phyloP scores from a whole-genome alignment of 345 rosid genomes.

The Eutrema heterophyllum region DNA sequence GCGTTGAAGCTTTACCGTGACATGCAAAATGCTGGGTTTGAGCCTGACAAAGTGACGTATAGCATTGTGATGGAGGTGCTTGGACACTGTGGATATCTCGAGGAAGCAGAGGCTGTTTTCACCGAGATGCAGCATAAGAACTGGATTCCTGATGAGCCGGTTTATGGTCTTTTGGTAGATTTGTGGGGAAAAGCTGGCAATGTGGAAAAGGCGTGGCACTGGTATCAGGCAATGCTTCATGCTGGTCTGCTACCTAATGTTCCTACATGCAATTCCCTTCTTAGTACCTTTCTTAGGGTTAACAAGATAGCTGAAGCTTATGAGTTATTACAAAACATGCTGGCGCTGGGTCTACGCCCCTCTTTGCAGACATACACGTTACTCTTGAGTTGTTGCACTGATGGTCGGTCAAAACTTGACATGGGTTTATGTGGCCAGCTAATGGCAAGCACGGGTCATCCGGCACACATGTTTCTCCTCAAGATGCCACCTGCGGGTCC shows the following conservation, averaged over 20 bases:
- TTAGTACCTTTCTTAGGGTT: conserved; percentile 78
- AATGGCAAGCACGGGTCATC: conserved; percentile 78
- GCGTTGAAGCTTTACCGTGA: conserved; percentile 75
- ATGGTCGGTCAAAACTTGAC: conserved; percentile 58
- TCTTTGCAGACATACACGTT: conserved; percentile 84
- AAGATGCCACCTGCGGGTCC: conserved; percentile 82
- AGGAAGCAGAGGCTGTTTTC: conserved; percentile 83
- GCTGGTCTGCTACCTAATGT: conserved; percentile 86
- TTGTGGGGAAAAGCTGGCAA: conserved; percentile 94
- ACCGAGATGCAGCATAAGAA: conserved; percentile 68
- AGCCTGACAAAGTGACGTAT: conserved; percentile 89
- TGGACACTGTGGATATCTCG: conserved; percentile 84
- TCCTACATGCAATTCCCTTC: conserved; percentile 92
- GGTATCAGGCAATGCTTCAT: conserved; percentile 80
- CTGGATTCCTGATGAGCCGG: conserved; percentile 94
- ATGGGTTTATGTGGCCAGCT: conserved; percentile 74
- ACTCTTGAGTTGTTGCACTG: conserved; percentile 86
- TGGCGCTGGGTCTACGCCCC: conserved; percentile 59
- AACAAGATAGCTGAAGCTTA: conserved; percentile 66
- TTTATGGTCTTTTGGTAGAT: conserved; percentile 85
- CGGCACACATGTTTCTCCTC: conserved; percentile 70
- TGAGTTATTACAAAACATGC: conserved; percentile 68
- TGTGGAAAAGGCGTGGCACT: conserved; percentile 72
- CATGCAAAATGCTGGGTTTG: conserved; percentile 76
- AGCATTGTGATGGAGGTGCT: conserved; percentile 96